phyloP scores from a whole-genome alignment of 2,329 filamentous ascomycete genomes.

The Ceratocystis albifundus region DNA sequence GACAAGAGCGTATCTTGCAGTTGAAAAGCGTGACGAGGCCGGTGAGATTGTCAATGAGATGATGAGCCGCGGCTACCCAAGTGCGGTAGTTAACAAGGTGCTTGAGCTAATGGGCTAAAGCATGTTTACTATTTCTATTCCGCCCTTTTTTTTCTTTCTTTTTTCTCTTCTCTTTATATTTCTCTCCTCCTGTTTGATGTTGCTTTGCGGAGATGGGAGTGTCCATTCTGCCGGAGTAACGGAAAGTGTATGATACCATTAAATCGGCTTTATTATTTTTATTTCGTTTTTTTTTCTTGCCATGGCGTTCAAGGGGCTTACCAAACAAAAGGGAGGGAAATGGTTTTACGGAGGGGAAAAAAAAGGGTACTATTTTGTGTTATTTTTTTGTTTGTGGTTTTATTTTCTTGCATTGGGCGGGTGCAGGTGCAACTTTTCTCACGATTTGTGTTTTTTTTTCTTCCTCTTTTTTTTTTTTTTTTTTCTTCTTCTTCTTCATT shows the following conservation, averaged over 20 bases:
- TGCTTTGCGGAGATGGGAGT: not conserved
- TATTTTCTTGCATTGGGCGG: not conserved
- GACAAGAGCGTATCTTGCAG: slow-evolving; percentile 82
- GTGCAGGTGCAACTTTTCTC: slow-evolving; percentile 2
- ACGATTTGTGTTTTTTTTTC: slow-evolving; percentile 12
- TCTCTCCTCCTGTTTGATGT: slow-evolving; percentile 1
- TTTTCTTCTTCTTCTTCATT: slow-evolving; percentile 12
- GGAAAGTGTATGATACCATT: slow-evolving; percentile 15
- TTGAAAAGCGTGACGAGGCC: slow-evolving; percentile 66
- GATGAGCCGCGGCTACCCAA: slow-evolving; percentile 77
- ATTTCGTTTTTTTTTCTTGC: slow-evolving; percentile 11
- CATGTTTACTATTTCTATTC: not conserved
- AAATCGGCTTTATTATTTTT: slow-evolving; percentile 14
- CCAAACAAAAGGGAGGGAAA: slow-evolving; percentile 21
- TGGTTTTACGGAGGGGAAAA: slow-evolving; percentile 17
- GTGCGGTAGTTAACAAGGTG: slow-evolving; percentile 86
- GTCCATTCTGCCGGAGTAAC: not conserved
- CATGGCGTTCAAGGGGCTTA: slow-evolving; percentile 19
- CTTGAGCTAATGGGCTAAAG: slow-evolving; percentile 62
- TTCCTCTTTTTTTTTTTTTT: slow-evolving; percentile 13
- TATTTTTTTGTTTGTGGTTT: slow-evolving; percentile 12
- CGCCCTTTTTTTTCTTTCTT: not conserved
- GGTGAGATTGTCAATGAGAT: slow-evolving; percentile 79
- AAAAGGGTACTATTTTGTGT: slow-evolving; percentile 17
- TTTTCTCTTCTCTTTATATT: slow-evolving; percentile 10